phyloP scores from a whole-genome alignment of 164 flowering plant species.

The Liriodendron chinense region DNA sequence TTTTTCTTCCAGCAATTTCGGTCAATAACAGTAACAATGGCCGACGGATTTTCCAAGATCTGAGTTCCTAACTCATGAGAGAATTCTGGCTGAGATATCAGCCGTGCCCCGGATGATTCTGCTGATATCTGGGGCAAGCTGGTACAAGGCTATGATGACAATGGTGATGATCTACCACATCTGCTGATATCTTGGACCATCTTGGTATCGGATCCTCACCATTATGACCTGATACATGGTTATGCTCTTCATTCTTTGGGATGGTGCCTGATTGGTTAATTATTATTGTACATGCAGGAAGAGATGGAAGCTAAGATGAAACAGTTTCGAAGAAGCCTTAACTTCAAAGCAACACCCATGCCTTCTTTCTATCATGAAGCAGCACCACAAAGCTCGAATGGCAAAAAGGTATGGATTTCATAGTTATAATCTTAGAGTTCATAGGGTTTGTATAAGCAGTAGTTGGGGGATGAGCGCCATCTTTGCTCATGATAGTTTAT shows the following conservation, averaged over 20 bases:
- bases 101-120: background rate
- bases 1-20: background rate
- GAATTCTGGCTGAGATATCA: background rate
- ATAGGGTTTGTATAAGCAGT: no score
- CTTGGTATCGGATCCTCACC: no score
- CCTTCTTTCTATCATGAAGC: conserved; percentile 65
- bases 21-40: background rate
- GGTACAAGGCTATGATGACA: background rate
- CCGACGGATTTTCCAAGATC: background rate
- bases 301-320: conserved; percentile 61
- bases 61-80: background rate
- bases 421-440: no score
- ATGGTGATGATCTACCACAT: background rate
- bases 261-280: background rate
- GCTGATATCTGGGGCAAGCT: background rate
- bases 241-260: background rate
- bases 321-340: conserved; percentile 59
- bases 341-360: conserved; percentile 79
- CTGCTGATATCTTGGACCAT: background rate
- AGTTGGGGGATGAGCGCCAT: no score
- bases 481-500: background rate
- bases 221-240: background rate
- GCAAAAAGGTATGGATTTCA: conserved; percentile 42
- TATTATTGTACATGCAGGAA: conserved; percentile 39
- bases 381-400: conserved; percentile 25